These are phyloP conservation scores for Boehmeria nivea DNA, from an alignment of 306 rosid species.

Conservation along the genomic window DNA sequence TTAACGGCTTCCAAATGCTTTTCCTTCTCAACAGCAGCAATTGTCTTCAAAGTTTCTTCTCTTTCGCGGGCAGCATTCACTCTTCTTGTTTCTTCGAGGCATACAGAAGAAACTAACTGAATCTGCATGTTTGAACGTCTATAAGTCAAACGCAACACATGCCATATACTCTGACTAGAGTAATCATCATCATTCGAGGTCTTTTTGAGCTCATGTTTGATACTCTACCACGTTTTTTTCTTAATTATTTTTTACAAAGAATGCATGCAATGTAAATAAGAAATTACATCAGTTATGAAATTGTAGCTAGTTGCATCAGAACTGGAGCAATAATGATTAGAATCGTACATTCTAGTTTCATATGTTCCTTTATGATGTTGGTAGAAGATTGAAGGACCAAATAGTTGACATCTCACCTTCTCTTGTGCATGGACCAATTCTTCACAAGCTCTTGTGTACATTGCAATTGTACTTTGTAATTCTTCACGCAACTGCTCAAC, in stretches of 20 bases:
- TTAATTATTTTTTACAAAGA: not conserved
- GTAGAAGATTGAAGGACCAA: not conserved
- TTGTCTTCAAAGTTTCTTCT: slow-evolving; percentile 57
- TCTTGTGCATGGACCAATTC: slow-evolving; percentile 67
- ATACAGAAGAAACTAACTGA: slow-evolving; percentile 63
- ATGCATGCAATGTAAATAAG: not conserved
- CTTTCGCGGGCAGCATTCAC: slow-evolving; percentile 59
- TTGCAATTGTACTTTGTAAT: slow-evolving; percentile 59
- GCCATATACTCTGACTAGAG: slow-evolving; percentile 14
- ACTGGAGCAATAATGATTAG: too few relatives aligned
- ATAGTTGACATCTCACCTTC: slow-evolving; percentile 50
- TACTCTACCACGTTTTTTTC: not conserved
- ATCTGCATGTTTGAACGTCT: slow-evolving; percentile 41
- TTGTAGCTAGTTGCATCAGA: too few relatives aligned
- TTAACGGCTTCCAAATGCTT: slow-evolving; percentile 65
- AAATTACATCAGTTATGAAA: not conserved
- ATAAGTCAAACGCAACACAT: not conserved
- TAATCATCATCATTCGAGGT: slow-evolving; percentile 3
- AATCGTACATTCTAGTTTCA: too few relatives aligned
- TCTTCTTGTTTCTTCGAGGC: slow-evolving; percentile 63
- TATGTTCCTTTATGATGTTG: too few relatives aligned
- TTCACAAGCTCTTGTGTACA: slow-evolving; percentile 74
- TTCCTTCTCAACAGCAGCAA: slow-evolving; percentile 75
- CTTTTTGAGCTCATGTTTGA: slow-evolving; percentile 19
- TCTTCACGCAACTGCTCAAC: slow-evolving; percentile 58